Percentiles rank a stretch among this genome's conserved stretches.
Evolutionary conservation across 2,329 filamentous ascomycete species (phyloP).

Genomic region (Fusarium odoratissimum): DNA sequence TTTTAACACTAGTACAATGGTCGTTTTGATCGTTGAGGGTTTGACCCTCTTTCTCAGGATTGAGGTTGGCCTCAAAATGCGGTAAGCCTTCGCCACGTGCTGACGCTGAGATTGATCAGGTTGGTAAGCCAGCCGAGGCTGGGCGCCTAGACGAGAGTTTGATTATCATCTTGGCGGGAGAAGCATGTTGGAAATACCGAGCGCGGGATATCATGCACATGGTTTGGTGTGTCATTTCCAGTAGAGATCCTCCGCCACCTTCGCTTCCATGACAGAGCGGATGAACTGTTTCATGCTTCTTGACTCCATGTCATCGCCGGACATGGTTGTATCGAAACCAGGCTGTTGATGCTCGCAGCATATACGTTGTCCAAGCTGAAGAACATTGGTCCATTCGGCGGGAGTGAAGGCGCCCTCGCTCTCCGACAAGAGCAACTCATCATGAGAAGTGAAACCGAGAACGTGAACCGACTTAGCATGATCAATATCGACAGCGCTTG

Average conservation of each 20-base stretch:
- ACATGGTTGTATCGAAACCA: constrained; percentile 58
- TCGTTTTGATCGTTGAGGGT: constrained; percentile 18
- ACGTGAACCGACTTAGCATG: constrained; percentile 79
- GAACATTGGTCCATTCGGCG: constrained; percentile 79
- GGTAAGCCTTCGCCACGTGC: constrained; percentile 20
- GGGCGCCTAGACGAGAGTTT: constrained; percentile 30
- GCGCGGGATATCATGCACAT: constrained; percentile 17
- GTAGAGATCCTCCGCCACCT: constrained; percentile 64
- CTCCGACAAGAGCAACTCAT: constrained; percentile 80
- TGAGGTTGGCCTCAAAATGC: constrained; percentile 27
- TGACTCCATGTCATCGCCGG: constrained; percentile 57
- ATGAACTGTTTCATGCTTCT: constrained; percentile 69
- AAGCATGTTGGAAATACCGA: constrained; percentile 10
- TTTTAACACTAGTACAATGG: constrained; percentile 18
- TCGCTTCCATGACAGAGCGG: constrained; percentile 68
- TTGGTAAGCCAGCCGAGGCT: constrained; percentile 19
- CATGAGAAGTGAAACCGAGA: constrained; percentile 81
- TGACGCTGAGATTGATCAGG: constrained; percentile 24
- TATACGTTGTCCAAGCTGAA: constrained; percentile 70
- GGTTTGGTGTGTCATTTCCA: constrained; percentile 61
- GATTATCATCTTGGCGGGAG: constrained; percentile 31
- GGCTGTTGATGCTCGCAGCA: constrained; percentile 65
- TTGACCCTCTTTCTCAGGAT: constrained; percentile 32
- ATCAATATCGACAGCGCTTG: constrained; percentile 71
- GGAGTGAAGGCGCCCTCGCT: constrained; percentile 84